These are phyloP conservation scores for Piloderma croceum DNA, from an alignment of 768 basidiomycete genomes.

Conservation along the genomic window DNA sequence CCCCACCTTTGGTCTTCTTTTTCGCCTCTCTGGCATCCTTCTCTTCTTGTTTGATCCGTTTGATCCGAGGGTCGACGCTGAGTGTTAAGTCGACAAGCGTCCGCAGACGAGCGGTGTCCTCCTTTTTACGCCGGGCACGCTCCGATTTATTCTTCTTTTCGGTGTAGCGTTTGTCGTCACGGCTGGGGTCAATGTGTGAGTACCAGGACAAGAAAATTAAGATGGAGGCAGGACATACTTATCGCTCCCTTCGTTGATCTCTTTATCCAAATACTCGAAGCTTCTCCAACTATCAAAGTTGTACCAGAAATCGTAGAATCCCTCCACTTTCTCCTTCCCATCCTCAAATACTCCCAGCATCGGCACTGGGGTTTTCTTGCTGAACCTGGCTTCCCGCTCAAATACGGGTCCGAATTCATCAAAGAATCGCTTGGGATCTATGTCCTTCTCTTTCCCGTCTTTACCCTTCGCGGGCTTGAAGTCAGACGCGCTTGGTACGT, in stretches of 20 bases:
- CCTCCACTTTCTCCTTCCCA: slow-evolving; percentile 77
- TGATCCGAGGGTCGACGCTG: slow-evolving; percentile 88
- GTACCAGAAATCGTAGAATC: slow-evolving; percentile 99
- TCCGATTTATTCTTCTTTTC: slow-evolving; percentile 99
- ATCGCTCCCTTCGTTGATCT: slow-evolving; percentile 96
- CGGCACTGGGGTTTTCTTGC: slow-evolving; percentile 78
- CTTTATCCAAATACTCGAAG: slow-evolving; percentile 98
- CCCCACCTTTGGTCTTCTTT: slow-evolving; percentile 54
- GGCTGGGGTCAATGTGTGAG: slow-evolving; percentile 40
- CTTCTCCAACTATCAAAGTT: slow-evolving; percentile 98
- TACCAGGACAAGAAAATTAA: background rate
- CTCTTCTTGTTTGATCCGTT: slow-evolving; percentile 93
- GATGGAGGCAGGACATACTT: slow-evolving; percentile 59
- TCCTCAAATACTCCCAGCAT: slow-evolving; percentile 65
- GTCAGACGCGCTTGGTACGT: slow-evolving; percentile 61
- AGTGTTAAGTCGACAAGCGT: slow-evolving; percentile 77
- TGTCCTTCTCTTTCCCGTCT: too few species aligned
- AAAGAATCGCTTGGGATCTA: slow-evolving; percentile 61
- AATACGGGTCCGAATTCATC: slow-evolving; percentile 74
- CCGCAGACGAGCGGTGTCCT: slow-evolving; percentile 88
- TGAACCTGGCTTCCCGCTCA: slow-evolving; percentile 90
- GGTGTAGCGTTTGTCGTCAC: slow-evolving; percentile 97
- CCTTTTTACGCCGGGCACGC: slow-evolving; percentile 93
- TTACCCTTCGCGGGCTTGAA: slow-evolving; percentile 51
- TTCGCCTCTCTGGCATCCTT: slow-evolving; percentile 92